Conservation (phyloP, 2,329 filamentous ascomycete species). For the Xylaria sp. region DNA sequence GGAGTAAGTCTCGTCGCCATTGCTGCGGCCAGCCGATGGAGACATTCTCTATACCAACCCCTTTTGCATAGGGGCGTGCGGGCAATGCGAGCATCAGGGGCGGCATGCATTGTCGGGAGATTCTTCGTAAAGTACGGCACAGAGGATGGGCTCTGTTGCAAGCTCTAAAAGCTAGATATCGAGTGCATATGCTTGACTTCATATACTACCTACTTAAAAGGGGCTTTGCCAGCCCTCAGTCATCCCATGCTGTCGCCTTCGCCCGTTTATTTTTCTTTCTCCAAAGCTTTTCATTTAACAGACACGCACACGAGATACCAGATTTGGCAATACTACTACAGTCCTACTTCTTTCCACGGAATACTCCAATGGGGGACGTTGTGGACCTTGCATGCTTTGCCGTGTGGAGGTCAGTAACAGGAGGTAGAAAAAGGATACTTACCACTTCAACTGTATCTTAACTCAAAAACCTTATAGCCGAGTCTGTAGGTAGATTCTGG, state of each 20-base stretch:
- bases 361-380: slow-evolving; percentile 24
- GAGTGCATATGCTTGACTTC: neutral
- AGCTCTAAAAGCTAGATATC: neutral
- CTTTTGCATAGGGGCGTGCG: slow-evolving; percentile 26
- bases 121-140: neutral
- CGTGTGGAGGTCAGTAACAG: slow-evolving; percentile 4
- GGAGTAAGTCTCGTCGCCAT: slow-evolving; percentile 28
- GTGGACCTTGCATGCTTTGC: slow-evolving; percentile 23
- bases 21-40: slow-evolving; percentile 35
- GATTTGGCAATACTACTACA: slow-evolving; percentile 16
- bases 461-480: neutral
- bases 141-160: neutral
- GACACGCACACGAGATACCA: slow-evolving; percentile 18
- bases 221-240: neutral
- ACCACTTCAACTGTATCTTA: neutral
- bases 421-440: neutral
- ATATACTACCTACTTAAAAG: neutral
- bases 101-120: slow-evolving; percentile 19
- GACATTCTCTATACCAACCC: slow-evolving; percentile 36
- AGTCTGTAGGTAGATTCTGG: neutral
- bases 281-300: slow-evolving; percentile 6
- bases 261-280: neutral
- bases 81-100: slow-evolving; percentile 21
- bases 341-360: slow-evolving; percentile 14
- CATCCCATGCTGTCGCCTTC: neutral